Evolutionary conservation across 2,329 filamentous ascomycete genomes (phyloP).

Genomic region (Aphanocladium album): DNA sequence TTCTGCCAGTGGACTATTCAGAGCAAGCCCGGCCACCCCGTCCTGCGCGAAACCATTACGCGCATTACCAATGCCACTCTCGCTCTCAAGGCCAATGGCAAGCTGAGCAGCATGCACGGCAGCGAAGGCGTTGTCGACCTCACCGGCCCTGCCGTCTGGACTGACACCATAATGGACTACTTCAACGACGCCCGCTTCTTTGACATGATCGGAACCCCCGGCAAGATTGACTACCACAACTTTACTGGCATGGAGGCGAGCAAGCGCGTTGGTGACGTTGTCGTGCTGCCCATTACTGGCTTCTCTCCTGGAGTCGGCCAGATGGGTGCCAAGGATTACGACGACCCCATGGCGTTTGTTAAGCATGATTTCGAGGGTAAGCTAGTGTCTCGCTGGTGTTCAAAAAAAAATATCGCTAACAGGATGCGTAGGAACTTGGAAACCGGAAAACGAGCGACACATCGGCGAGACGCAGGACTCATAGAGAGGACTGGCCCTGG

Average conservation of each 20-base stretch:
- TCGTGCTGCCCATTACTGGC: slow-evolving; percentile 91
- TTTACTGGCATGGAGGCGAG: slow-evolving; percentile 82
- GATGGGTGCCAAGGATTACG: slow-evolving; percentile 83
- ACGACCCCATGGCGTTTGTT: slow-evolving; percentile 95
- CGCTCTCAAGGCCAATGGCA: slow-evolving; percentile 61
- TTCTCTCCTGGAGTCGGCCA: slow-evolving; percentile 93
- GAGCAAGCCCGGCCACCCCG: slow-evolving; percentile 86
- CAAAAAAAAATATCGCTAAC: background rate
- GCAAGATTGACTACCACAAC: slow-evolving; percentile 76
- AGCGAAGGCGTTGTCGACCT: slow-evolving; percentile 79
- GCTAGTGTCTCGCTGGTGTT: slow-evolving; percentile 17
- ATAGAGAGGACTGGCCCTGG: background rate
- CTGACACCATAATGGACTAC: slow-evolving; percentile 84
- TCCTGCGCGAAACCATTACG: slow-evolving; percentile 80
- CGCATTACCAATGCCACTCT: slow-evolving; percentile 82
- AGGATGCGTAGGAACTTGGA: slow-evolving; percentile 61
- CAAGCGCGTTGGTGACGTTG: slow-evolving; percentile 88
- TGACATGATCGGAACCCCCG: slow-evolving; percentile 64
- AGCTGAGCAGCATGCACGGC: slow-evolving; percentile 54
- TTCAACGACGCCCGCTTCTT: slow-evolving; percentile 91
- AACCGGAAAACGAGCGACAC: slow-evolving; percentile 65
- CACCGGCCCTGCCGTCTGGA: slow-evolving; percentile 92
- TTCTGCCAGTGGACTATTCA: slow-evolving; percentile 99
- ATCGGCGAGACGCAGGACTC: slow-evolving; percentile 48
- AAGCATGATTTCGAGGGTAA: slow-evolving; percentile 94